phyloP scores from a whole-genome alignment of 805 yeast species.

The Candida dendrica region DNA sequence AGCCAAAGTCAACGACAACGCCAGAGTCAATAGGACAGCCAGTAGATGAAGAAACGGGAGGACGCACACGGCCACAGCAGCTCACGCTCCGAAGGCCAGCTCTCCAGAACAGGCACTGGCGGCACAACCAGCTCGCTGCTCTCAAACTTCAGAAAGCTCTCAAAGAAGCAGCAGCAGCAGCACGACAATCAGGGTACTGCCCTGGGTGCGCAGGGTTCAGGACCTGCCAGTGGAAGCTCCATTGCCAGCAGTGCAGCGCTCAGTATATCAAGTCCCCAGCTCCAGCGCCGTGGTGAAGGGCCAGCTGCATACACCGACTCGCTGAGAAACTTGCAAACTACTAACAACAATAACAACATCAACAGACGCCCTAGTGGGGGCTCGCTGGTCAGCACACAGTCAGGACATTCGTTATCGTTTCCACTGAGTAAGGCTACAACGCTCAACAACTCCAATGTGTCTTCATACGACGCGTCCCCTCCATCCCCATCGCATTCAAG shows the following conservation, averaged over 20 bases:
- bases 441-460: conserved; percentile 14
- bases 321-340: neutral
- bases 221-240: conserved; percentile 4
- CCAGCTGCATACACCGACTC: neutral
- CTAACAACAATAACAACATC: conserved; percentile 1
- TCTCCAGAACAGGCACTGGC: conserved; percentile 3
- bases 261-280: conserved; percentile 20
- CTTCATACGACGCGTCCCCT: conserved; percentile 14
- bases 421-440: conserved; percentile 18
- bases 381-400: conserved; percentile 9
- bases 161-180: conserved; percentile 7
- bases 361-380: conserved; percentile 18
- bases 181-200: too few species aligned
- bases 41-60: neutral
- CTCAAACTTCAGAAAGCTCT: conserved; percentile 20
- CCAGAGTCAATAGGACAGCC: too few species aligned
- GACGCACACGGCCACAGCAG: neutral
- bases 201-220: neutral
- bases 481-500: conserved; percentile 20
- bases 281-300: conserved; percentile 1
- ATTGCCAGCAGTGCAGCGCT: conserved; percentile 4
- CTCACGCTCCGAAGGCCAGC: neutral
- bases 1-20: neutral
- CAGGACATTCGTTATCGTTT: conserved; percentile 17
- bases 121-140: conserved; percentile 17